These are phyloP conservation scores for Arthrocladium fulminans DNA, from an alignment of 2,329 filamentous ascomycete genomes.

Conservation along the genomic window DNA sequence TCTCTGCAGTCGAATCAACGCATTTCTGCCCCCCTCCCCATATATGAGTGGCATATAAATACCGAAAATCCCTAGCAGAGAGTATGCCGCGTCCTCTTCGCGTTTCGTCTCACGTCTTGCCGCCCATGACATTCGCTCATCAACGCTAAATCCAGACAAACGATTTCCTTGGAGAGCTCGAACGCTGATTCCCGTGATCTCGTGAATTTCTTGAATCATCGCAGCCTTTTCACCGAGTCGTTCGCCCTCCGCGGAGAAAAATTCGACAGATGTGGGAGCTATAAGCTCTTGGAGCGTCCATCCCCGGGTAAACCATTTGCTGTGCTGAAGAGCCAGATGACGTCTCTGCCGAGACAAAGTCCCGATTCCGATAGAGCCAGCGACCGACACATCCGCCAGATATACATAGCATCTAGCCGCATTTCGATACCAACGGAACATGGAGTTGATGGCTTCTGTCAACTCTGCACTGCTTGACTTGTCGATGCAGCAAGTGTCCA, in stretches of 20 bases:
- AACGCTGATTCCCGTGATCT: slow-evolving; percentile 21
- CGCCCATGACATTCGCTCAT: slow-evolving; percentile 19
- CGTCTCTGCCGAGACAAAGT: too few species aligned
- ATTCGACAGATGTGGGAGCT: slow-evolving; percentile 24
- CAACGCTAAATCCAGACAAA: background rate
- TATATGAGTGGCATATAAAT: slow-evolving; percentile 28
- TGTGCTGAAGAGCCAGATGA: slow-evolving; percentile 1
- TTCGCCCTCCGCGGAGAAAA: slow-evolving; percentile 21
- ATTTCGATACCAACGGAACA: slow-evolving; percentile 18
- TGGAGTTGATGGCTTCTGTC: slow-evolving; percentile 13
- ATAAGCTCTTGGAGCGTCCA: slow-evolving; percentile 23
- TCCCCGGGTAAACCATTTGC: slow-evolving; percentile 21
- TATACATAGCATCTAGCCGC: slow-evolving; percentile 13
- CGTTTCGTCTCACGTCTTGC: slow-evolving; percentile 18
- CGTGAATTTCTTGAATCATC: slow-evolving; percentile 19
- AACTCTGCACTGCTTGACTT: slow-evolving; percentile 21
- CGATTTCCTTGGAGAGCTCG: slow-evolving; percentile 12
- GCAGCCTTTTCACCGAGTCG: slow-evolving; percentile 23
- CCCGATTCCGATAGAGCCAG: background rate
- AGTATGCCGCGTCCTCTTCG: slow-evolving; percentile 27
- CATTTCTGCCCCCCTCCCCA: slow-evolving; percentile 23
- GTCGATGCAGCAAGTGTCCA: slow-evolving; percentile 24
- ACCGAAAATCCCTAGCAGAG: slow-evolving; percentile 24
- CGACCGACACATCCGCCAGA: slow-evolving; percentile 3
- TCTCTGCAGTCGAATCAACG: slow-evolving; percentile 20